Evolutionary conservation across 257 asterid species (phyloP).

Genomic region (Voacanga thouarsii): DNA sequence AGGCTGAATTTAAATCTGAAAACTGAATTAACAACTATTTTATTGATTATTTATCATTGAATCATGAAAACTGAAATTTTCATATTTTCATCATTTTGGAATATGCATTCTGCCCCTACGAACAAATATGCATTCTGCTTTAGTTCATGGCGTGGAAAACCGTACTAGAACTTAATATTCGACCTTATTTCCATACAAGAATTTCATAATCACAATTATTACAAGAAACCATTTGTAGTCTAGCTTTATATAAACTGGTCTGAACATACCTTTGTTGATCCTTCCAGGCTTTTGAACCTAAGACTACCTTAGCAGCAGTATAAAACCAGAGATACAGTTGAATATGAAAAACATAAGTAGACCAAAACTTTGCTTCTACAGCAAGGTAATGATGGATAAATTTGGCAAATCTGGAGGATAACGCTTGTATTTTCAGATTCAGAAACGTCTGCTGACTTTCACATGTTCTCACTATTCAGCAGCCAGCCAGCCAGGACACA

Average conservation of each 20-base stretch:
- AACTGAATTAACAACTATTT: too few relatives aligned
- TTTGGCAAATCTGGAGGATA: conserved; percentile 41
- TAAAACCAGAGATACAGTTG: neutral
- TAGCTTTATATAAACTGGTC: too few relatives aligned
- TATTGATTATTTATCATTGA: too few relatives aligned
- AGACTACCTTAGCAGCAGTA: too few relatives aligned
- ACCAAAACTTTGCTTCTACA: neutral
- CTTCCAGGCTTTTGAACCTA: neutral
- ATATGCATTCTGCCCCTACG: too few relatives aligned
- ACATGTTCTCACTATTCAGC: too few relatives aligned
- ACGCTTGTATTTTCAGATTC: neutral
- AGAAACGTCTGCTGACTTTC: neutral
- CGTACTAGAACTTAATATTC: too few relatives aligned
- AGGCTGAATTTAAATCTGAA: too few relatives aligned
- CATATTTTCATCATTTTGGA: too few relatives aligned
- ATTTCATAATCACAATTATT: conserved; percentile 20
- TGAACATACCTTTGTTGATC: neutral
- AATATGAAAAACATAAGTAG: conserved; percentile 12
- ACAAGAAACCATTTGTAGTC: neutral
- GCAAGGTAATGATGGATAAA: conserved; percentile 13
- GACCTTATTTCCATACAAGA: conserved; percentile 10
- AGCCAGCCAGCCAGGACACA: neutral
- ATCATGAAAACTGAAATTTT: too few relatives aligned
- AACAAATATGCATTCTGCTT: too few relatives aligned
- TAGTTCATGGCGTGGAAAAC: too few relatives aligned